Base-by-base conservation (phyloP, 169 alveolate species). In the Eimeria necatrix region DNA sequence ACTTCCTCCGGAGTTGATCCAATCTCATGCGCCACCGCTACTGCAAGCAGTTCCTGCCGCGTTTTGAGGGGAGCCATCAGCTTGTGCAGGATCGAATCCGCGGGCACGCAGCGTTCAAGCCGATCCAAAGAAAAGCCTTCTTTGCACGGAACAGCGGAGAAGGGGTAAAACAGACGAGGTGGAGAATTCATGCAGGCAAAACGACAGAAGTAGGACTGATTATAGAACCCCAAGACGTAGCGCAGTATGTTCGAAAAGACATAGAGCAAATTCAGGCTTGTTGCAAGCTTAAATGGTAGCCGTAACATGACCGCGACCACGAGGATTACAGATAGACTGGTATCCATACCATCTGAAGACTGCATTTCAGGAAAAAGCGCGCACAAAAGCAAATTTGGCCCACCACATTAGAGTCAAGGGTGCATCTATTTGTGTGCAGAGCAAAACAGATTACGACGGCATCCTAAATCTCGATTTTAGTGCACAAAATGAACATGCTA, bases 191-290 rank as follows among this genome's bases (percentile, higher is more conserved):
- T 59, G 56, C 94, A 89, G 24, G 87, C 83, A 46, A 53, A 26
- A n/a, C 94, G 94, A 46, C 94, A 89, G 85, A 61, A 89, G 71
- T 52, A 46, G 10, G 94, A 68, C 94, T 89, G 94, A n/a, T 53
- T 73, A 48, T 53, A 89, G 53, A 89, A 89, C 32, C 86, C 68
- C n/a, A 89, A 24, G 16, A 89, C 46, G 94, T 89, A 89, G 64
- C 94, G 94, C 49, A 56, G 26, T 89, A 80, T 61, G 74, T 59
- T 89, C 3, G 88, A 26, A 52, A 68, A 14, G n/a, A 71, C 78
- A 76, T 60, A 73, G 24, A 70, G 53, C 85, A 89, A 32, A 20
- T 89, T 89, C 59, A 71, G 24, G 22, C 49, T 71, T 4, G 94
- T 70, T 32, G 94, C 94, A 70, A 89, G 46, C 83, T 71, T 53